Conservation (phyloP, 805 yeast genomes). For the Ogataea ganodermae region DNA sequence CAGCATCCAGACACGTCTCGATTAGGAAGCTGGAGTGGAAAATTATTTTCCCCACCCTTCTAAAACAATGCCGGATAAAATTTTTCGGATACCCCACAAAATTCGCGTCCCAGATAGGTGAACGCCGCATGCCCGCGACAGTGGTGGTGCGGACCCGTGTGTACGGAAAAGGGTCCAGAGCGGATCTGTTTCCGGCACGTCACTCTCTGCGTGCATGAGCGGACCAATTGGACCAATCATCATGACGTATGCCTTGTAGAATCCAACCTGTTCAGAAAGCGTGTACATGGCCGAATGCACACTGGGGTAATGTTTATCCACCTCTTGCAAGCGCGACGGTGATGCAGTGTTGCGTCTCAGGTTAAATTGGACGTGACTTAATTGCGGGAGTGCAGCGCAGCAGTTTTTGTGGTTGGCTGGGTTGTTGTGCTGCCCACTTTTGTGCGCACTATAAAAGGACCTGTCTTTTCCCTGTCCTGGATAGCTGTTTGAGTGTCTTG, state of each 20-base stretch:
- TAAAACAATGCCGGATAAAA: neutral
- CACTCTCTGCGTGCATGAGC: neutral
- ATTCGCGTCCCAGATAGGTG: neutral
- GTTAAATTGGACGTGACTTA: neutral
- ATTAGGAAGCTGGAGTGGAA: constrained; percentile 2
- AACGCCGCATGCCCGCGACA: neutral
- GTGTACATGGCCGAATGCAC: neutral
- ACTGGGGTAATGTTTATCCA: neutral
- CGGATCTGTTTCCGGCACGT: constrained; percentile 2
- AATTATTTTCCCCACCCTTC: neutral
- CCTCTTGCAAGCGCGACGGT: neutral
- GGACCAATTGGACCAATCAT: neutral
- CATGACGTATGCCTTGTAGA: neutral
- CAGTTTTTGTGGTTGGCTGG: too few relatives aligned
- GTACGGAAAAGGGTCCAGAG: constrained; percentile 3
- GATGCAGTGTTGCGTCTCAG: neutral
- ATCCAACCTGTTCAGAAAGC: neutral
- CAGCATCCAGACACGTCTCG: constrained; percentile 1
- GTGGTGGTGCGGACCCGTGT: neutral
- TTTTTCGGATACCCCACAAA: constrained; percentile 2
- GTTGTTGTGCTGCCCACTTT: neutral
- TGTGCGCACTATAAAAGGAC: constrained; percentile 6
- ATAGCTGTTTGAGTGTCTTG: neutral
- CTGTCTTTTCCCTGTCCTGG: too few relatives aligned
- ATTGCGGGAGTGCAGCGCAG: neutral